Evolutionary conservation across 208 protist species (phyloP).

Genomic region (Trypanosoma conorhini): DNA sequence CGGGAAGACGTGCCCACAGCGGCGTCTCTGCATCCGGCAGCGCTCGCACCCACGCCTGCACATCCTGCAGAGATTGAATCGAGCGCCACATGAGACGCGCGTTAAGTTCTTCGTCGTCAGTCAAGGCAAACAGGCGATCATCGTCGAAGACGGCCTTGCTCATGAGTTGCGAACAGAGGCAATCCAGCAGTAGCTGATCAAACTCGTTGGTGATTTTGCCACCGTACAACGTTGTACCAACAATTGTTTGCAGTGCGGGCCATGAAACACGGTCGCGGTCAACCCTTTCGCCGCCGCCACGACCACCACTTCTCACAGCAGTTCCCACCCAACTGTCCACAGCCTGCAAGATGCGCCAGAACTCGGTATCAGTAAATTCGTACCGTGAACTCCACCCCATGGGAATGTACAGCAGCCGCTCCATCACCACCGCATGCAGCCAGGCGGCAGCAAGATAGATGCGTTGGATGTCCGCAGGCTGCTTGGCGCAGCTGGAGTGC

Average conservation of each 20-base stretch:
- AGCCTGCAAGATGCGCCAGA: constrained; percentile 90
- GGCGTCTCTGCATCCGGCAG: constrained; percentile 80
- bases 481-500: constrained; percentile 2
- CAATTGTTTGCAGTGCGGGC: constrained; percentile 92
- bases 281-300: constrained; percentile 39
- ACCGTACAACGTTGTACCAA: constrained; percentile 96
- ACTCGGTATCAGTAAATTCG: constrained; percentile 98
- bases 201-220: constrained; percentile 98
- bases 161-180: constrained; percentile 91
- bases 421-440: constrained; percentile 97
- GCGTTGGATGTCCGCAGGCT: constrained; percentile 80
- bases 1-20: constrained; percentile 95
- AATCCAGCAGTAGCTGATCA: constrained; percentile 94
- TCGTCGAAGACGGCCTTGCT: constrained; percentile 64
- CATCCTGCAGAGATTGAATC: constrained; percentile 51
- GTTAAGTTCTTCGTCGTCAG: constrained; percentile 23
- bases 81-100: constrained; percentile 33
- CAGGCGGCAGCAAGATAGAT: constrained; percentile 98
- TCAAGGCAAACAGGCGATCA: constrained; percentile 32
- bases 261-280: constrained; percentile 89
- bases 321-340: constrained; percentile 91
- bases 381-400: constrained; percentile 98
- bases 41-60: constrained; percentile 86
- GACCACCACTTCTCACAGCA: constrained; percentile 11
- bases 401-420: constrained; percentile 96